These are phyloP conservation scores for Mortierella antarctica DNA, from an alignment of 192 early-diverging fungal genomes.

Conservation along the genomic window DNA sequence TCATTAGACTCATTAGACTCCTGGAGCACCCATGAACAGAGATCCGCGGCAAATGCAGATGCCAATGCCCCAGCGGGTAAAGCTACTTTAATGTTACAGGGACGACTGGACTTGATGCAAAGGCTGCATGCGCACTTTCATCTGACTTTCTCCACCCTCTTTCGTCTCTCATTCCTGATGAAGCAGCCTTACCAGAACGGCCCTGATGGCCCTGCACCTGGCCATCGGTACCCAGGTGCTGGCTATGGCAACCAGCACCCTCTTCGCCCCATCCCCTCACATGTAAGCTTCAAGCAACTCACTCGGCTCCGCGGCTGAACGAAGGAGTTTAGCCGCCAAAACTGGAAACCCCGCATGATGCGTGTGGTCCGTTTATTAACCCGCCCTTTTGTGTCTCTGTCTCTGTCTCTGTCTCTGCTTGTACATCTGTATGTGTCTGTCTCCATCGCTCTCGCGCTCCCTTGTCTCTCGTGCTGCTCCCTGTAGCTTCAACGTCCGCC, in stretches of 20 bases:
- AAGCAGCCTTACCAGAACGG: background rate
- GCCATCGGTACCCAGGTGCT: constrained; percentile 11
- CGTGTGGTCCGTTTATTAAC: too few relatives aligned
- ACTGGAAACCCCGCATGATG: too few relatives aligned
- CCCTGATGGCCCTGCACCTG: constrained; percentile 7
- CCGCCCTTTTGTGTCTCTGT: background rate
- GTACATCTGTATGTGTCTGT: background rate
- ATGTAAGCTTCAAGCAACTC: constrained; percentile 17
- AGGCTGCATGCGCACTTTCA: background rate
- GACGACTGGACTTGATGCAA: too few relatives aligned
- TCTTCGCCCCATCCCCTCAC: constrained; percentile 25
- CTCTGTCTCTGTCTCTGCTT: background rate
- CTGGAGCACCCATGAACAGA: constrained; percentile 14
- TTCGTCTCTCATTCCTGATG: background rate
- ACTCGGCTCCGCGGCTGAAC: too few relatives aligned
- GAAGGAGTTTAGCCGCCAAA: too few relatives aligned
- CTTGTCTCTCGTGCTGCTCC: background rate
- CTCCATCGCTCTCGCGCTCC: background rate
- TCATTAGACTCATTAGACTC: too few relatives aligned
- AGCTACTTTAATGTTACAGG: too few relatives aligned
- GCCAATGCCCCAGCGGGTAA: constrained; percentile 23
- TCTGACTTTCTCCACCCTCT: background rate
- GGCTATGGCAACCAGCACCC: constrained; percentile 22
- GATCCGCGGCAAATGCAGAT: constrained; percentile 31
- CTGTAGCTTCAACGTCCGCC: constrained; percentile 45